Evolutionary conservation across 1,284 basidiomycete species (phyloP), one percentile per base, ranked within the genome.

Genomic region (Marasmius sp.): DNA sequence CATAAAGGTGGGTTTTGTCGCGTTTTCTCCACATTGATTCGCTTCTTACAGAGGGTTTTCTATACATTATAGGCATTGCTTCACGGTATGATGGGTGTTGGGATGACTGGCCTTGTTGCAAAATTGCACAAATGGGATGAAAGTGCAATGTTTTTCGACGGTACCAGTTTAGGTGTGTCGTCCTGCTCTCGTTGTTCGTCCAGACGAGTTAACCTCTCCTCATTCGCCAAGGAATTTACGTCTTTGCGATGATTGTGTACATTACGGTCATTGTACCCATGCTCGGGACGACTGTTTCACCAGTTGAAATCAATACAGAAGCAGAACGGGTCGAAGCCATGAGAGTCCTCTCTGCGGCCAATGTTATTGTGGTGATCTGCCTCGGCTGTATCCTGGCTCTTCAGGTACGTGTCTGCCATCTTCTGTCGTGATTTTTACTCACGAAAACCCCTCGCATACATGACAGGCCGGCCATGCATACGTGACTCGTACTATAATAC

Each of bases 131-230:
- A 81, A 66, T 96, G 94, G 93, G 88, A 88, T 72, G 94, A 96
- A 70, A 93, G 90, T 68, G 94, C 94, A 14, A 85, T 95, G 78
- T 94, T 93, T 79, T 97, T 97, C 72, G 94, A 96, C 74, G 94
- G 94, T 43, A 87, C 89, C 34, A 87, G 86, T 66, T 77, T 95
- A 63, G 91, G 93, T 94, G 67, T 69, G 82, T 71, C 33, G 61
- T 37, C 41, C 38, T 65, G 70, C 49, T 67, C 67, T 57, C 18
- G 45, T 51, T 43, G 60, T 60, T 50, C 52, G 22, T 37, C 37
- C 51, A 43, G 55, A 43, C 61, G 64, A 57, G n/a, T 33, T 51
- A 37, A 39, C 55, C 34, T 10, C 49, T 22, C 9, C 49, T 22
- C 9, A 51, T 59, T 57, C 49, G 45, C 59, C 18, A 74, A 95